A percentile compares a stretch with the other conserved stretches of the same genome.
Conservation (phyloP, 2,329 filamentous ascomycete species). For the Fusarium brevicatenulatum region DNA sequence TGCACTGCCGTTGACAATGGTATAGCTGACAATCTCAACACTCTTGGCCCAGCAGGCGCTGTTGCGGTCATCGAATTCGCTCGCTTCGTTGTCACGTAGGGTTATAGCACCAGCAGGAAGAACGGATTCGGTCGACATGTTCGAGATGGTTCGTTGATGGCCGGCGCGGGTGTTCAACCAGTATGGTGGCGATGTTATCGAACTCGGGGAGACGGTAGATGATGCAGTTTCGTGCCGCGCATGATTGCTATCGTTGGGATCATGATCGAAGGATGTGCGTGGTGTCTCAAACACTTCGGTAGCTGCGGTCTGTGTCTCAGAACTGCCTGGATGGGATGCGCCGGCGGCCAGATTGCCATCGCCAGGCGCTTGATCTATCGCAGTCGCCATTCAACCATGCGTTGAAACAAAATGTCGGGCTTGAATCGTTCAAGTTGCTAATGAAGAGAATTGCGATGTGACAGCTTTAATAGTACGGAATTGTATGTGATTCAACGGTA, state of each 20-base stretch:
- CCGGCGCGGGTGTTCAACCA: conserved; percentile 50
- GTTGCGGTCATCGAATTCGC: conserved; percentile 61
- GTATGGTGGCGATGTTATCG: conserved; percentile 56
- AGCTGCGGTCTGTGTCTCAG: conserved; percentile 32
- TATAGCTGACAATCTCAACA: conserved; percentile 67
- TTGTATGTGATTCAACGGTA: background rate
- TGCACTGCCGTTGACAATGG: conserved; percentile 65
- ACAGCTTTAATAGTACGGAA: background rate
- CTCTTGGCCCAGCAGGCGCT: conserved; percentile 73
- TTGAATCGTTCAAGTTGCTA: background rate
- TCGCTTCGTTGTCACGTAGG: conserved; percentile 70
- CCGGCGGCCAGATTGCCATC: conserved; percentile 34
- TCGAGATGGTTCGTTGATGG: conserved; percentile 55
- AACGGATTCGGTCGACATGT: conserved; percentile 59
- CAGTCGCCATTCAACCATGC: conserved; percentile 51
- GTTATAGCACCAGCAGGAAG: conserved; percentile 66
- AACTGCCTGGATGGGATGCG: conserved; percentile 25
- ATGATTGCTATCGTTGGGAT: conserved; percentile 22
- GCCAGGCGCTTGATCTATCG: conserved; percentile 42
- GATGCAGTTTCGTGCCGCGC: conserved; percentile 34
- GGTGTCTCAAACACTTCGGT: conserved; percentile 43
- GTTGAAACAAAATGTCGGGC: conserved; percentile 10
- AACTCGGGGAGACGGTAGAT: conserved; percentile 42
- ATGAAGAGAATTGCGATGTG: background rate
- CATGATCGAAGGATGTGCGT: conserved; percentile 40